Evolutionary conservation across 2,329 filamentous ascomycete genomes (phyloP), one percentile per base, ranked within the genome.

Genomic region (Pseudocercospora vitis): DNA sequence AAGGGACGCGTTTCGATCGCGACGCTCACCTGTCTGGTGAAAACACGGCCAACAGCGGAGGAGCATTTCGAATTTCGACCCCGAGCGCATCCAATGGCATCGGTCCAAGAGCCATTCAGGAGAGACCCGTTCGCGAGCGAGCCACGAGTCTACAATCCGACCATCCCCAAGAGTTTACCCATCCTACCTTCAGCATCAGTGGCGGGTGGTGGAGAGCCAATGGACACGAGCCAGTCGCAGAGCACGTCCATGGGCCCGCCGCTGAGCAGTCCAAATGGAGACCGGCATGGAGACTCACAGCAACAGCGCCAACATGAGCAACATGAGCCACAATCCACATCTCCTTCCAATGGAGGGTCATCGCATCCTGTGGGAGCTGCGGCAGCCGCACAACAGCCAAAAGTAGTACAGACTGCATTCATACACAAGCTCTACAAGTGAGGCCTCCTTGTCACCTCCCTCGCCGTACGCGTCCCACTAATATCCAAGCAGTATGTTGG

Each of bases 391-490:
- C 90, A 95, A 69, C 91, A 96, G 70, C 91, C 94, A 55, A 99
- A 99, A 75, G 92, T 96, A 39, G 91, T 97, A 12, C 94, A 99
- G 75, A 97, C 94, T 8, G 94, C 94, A 18, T 99, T 99, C 68
- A 97, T 99, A 61, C 94, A 99, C 73, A 99, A 99, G 74, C 83
- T 99, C 29, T 99, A 97, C 79, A 96, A 95, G 91, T 96, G 79
- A 68, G 86, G 69, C 32, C 7, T 29, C 23, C 12, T 32, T 8
- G 9, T 6, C 2, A n/a, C 8, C 24, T 11, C 23, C 2, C 4
- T 26, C 23, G 18, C 19, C 11, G 6, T 29, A 1, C 5, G 11
- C 2, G 4, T 14, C 4, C 23, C 48, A 58, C 73, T 75, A 63
- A 55, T 48, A 11, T 33, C 9, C 35, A 16, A 28, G 60, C 69